Base-by-base conservation (phyloP, 495 filamentous ascomycete genomes). In the Chaetomium tenue region DNA sequence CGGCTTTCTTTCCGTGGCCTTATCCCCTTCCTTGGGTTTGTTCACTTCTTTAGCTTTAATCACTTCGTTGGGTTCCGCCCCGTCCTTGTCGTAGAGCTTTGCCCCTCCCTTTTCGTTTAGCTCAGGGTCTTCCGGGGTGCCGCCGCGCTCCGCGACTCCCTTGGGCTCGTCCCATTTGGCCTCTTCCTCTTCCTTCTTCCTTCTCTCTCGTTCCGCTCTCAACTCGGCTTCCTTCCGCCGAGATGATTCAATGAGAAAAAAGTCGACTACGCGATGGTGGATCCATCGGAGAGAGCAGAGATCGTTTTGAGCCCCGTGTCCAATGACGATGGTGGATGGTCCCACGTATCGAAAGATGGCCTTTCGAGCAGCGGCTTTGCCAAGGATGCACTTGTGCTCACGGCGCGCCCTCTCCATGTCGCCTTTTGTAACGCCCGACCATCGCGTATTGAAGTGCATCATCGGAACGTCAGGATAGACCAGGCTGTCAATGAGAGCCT, bases 401-500 rank as follows among this genome's bases (percentile, higher is more conserved):
- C 52, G 20, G 1, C 58, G 59, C 0, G 77, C 76, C 0, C 58
- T 22, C 8, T 72, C 25, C n/a, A 80, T 59, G 53, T 72, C 70
- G 0, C 13, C 15, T 30, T 55, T 47, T 0, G 63, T 72, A 0
- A 84, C 66, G 0, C 81, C 80, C 16, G 78, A 80, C 25, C 68
- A 78, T 0, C 65, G 67, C 0, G 75, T 77, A 37, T 78, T 76
- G 67, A 71, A 74, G 60, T 84, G 76, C 12, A 44, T 46, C 62
- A 84, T 79, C 3, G 58, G 18, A 0, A 75, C 67, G 0, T 62
- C 65, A 0, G 82, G 82, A 1, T 57, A 67, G 0, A 84, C 82
- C 11, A 84, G 65, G 0, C 67, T 64, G 60, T 84, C 71, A 28
- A 84, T 66, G 13, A 84, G 71, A 2, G 74, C 50, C 5, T 76